Evolutionary conservation across 2,329 filamentous ascomycete genomes (phyloP).

Genomic region (Neopestalotiopsis sp.): DNA sequence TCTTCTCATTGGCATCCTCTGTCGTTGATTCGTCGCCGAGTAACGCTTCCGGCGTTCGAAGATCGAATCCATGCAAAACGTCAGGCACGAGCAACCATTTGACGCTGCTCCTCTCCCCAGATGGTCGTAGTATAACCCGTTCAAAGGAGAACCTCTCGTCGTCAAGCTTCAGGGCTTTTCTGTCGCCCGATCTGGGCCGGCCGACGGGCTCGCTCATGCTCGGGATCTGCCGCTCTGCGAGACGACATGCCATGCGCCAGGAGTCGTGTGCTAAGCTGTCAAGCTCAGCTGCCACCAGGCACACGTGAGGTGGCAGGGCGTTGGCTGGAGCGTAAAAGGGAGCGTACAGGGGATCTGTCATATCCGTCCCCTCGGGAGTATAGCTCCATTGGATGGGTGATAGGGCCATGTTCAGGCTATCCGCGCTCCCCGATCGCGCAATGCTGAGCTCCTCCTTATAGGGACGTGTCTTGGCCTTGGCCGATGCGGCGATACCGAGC

Average conservation of each 20-base stretch:
- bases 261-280: constrained; percentile 13
- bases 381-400: constrained; percentile 14
- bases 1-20: constrained; percentile 14
- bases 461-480: constrained; percentile 12
- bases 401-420: constrained; percentile 6
- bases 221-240: constrained; percentile 7
- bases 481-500: constrained; percentile 7
- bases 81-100: constrained; percentile 17
- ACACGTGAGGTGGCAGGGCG: constrained; percentile 15
- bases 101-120: constrained; percentile 5
- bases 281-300: constrained; percentile 15
- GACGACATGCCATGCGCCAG: constrained; percentile 16
- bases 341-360: constrained; percentile 15
- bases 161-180: neutral
- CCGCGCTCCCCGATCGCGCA: constrained; percentile 1
- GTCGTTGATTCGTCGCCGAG: constrained; percentile 10
- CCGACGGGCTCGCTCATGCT: constrained; percentile 10
- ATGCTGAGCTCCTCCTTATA: constrained; percentile 10
- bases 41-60: constrained; percentile 9
- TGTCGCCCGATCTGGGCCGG: neutral
- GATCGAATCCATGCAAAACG: constrained; percentile 12
- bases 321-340: constrained; percentile 14
- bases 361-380: constrained; percentile 11
- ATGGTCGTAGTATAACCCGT: neutral
- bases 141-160: constrained; percentile 13